A percentile compares a stretch with the other conserved stretches of the same genome.
Conservation (phyloP, 768 basidiomycete species). For the Calocera viscosa region DNA sequence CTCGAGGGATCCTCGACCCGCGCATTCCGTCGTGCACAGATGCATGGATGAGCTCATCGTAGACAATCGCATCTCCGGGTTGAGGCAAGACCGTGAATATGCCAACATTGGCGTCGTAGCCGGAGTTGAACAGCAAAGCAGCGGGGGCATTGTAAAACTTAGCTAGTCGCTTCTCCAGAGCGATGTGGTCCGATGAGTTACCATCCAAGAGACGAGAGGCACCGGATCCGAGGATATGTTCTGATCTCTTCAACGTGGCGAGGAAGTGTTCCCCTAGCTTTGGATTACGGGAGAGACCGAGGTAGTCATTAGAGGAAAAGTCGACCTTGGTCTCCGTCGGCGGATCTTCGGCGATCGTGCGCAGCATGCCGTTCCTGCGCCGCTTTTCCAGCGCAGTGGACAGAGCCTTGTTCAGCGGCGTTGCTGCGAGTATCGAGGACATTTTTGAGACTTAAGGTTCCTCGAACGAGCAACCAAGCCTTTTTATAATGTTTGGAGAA, state of each 20-base stretch:
- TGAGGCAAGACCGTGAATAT: slow-evolving; percentile 76
- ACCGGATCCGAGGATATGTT: slow-evolving; percentile 65
- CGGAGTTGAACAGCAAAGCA: slow-evolving; percentile 81
- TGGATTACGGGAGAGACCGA: slow-evolving; percentile 57
- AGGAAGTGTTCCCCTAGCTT: slow-evolving; percentile 49
- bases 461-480: background rate
- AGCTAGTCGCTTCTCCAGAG: slow-evolving; percentile 57
- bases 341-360: slow-evolving; percentile 18
- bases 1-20: slow-evolving; percentile 32
- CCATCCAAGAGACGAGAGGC: slow-evolving; percentile 80
- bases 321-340: slow-evolving; percentile 35
- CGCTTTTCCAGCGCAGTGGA: background rate
- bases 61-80: slow-evolving; percentile 58
- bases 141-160: slow-evolving; percentile 49
- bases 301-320: slow-evolving; percentile 88
- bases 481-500: background rate
- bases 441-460: background rate
- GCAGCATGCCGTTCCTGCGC: background rate
- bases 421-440: background rate
- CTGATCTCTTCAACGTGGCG: slow-evolving; percentile 33
- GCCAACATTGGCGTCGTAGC: slow-evolving; percentile 83
- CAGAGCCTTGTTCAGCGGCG: background rate
- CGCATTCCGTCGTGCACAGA: slow-evolving; percentile 83
- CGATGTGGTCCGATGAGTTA: slow-evolving; percentile 46
- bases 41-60: slow-evolving; percentile 83